These are phyloP conservation scores for Termitomyces sp. DNA, from an alignment of 768 basidiomycete species.

Conservation along the genomic window DNA sequence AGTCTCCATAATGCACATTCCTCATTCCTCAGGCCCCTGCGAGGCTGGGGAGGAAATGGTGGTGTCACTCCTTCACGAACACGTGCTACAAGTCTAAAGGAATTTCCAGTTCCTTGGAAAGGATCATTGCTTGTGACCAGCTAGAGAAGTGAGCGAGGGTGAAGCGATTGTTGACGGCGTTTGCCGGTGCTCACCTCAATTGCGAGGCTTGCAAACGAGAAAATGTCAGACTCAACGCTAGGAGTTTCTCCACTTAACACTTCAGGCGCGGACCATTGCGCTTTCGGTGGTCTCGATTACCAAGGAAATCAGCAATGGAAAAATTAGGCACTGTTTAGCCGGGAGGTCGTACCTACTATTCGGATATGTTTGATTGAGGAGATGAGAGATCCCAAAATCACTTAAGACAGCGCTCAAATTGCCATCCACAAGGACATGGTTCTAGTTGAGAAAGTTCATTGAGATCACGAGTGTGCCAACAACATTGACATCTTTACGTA, in stretches of 20 bases:
- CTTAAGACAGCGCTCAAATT: neutral
- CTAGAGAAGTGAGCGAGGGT: neutral
- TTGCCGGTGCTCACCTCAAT: neutral
- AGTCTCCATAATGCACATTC: neutral
- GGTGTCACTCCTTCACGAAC: neutral
- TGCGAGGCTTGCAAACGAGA: neutral
- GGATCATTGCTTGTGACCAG: neutral
- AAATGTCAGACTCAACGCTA: neutral
- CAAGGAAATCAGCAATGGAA: neutral
- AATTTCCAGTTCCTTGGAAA: neutral
- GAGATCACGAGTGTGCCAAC: neutral
- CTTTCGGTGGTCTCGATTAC: neutral
- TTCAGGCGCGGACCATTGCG: neutral
- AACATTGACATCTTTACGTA: neutral
- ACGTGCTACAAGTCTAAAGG: neutral
- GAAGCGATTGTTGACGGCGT: too few species aligned
- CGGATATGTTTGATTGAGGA: neutral
- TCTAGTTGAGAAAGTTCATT: neutral
- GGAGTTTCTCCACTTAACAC: neutral
- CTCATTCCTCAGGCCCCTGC: neutral
- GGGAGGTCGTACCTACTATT: neutral
- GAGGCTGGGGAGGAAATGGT: neutral
- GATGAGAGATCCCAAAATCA: constrained; percentile 1
- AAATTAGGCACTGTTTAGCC: neutral
- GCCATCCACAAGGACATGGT: neutral